A percentile compares a stretch with the other conserved stretches of the same genome.
phyloP scores from a whole-genome alignment of 1,139 yeast species.

The Taphrina sp. region DNA sequence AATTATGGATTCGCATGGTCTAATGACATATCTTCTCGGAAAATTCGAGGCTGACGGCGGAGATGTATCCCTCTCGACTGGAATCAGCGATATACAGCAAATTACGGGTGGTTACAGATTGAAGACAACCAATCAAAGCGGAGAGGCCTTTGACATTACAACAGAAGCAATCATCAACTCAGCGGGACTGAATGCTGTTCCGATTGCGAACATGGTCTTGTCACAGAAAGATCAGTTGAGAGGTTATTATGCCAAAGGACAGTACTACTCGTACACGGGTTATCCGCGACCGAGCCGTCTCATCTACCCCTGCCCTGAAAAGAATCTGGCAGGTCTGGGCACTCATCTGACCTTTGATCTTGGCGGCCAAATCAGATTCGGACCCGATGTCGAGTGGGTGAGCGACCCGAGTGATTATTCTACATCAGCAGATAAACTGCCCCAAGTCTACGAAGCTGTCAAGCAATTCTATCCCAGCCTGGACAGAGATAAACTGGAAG shows the following conservation, averaged over 20 bases:
- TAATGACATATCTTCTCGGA: conserved; percentile 59
- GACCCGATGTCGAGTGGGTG: conserved; percentile 88
- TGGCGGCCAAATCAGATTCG: conserved; percentile 77
- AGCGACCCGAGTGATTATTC: conserved; percentile 46
- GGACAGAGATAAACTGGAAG: conserved; percentile 53
- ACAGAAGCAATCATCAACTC: conserved; percentile 65
- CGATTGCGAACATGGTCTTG: conserved; percentile 63
- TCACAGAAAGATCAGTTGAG: conserved; percentile 61
- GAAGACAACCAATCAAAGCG: conserved; percentile 1
- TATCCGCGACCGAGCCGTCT: conserved; percentile 48
- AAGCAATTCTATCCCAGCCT: conserved; percentile 62
- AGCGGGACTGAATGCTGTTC: conserved; percentile 75
- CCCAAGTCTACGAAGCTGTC: conserved; percentile 60
- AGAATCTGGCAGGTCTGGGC: conserved; percentile 73
- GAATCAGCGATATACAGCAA: conserved; percentile 52
- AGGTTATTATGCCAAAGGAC: conserved; percentile 78
- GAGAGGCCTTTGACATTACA: conserved; percentile 44
- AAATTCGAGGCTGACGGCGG: conserved; percentile 58
- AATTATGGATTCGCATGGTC: conserved; percentile 75
- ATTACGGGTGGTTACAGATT: conserved; percentile 35
- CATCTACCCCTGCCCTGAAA: conserved; percentile 77
- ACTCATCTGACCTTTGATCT: conserved; percentile 82
- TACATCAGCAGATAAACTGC: conserved; percentile 45
- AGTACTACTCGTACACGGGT: conserved; percentile 62
- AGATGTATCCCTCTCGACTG: conserved; percentile 62